These are phyloP conservation scores for Geranomyces variabilis DNA, from an alignment of 192 early-diverging fungal species.

Conservation along the genomic window DNA sequence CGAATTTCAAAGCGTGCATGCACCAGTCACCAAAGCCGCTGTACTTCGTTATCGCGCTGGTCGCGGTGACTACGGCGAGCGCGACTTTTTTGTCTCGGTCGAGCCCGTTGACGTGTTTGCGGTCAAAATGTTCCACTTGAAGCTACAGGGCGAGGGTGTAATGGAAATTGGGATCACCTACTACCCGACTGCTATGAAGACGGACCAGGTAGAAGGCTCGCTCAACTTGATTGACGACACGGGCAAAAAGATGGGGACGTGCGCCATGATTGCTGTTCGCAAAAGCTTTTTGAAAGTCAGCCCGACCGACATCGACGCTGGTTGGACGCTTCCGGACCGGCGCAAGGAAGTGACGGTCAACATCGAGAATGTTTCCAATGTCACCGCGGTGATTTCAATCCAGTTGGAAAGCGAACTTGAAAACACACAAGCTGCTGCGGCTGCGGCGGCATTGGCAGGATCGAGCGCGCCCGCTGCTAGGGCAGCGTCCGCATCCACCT, in stretches of 20 bases:
- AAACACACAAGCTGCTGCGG: neutral
- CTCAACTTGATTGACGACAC: constrained; percentile 58
- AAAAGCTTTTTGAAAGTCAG: constrained; percentile 58
- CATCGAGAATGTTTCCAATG: constrained; percentile 54
- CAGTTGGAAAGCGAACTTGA: constrained; percentile 46
- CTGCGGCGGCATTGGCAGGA: neutral
- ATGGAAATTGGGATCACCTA: constrained; percentile 54
- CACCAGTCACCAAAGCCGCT: constrained; percentile 50
- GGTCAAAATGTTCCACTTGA: constrained; percentile 50
- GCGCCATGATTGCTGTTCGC: constrained; percentile 45
- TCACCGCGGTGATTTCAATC: constrained; percentile 37
- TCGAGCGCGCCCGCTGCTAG: neutral
- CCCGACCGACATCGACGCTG: constrained; percentile 54
- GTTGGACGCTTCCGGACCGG: constrained; percentile 62
- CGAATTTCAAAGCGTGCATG: constrained; percentile 58
- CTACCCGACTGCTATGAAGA: constrained; percentile 53
- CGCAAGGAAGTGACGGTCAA: constrained; percentile 49
- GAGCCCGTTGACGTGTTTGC: constrained; percentile 58
- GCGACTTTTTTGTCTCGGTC: constrained; percentile 60
- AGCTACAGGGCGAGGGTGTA: constrained; percentile 61
- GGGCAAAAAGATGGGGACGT: constrained; percentile 54
- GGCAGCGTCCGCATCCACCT: constrained; percentile 3
- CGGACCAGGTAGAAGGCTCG: constrained; percentile 47
- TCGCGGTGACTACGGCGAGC: constrained; percentile 60
- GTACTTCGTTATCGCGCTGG: constrained; percentile 54